Evolutionary conservation across 305 asterid genomes (phyloP).

Genomic region (Striga hermonthica): DNA sequence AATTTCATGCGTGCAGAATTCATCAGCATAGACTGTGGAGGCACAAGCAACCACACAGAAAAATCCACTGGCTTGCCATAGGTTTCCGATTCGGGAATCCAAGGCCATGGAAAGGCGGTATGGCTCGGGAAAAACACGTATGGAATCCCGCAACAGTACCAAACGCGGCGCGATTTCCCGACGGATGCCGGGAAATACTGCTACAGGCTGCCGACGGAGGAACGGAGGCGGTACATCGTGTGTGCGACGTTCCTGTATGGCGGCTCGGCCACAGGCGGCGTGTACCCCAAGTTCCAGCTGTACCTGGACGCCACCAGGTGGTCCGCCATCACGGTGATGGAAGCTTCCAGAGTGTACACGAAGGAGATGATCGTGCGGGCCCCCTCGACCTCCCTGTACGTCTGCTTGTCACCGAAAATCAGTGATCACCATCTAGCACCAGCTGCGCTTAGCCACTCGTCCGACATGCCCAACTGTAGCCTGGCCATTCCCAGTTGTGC

Average conservation of each 20-base stretch:
- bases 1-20: slow-evolving; percentile 55
- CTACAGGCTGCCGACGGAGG: slow-evolving; percentile 61
- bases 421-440: no score
- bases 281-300: slow-evolving; percentile 86
- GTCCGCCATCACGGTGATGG: slow-evolving; percentile 75
- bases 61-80: slow-evolving; percentile 61
- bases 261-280: slow-evolving; percentile 42
- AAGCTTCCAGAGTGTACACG: slow-evolving; percentile 60
- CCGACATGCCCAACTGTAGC: no score
- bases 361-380: slow-evolving; percentile 93
- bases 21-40: slow-evolving; percentile 91
- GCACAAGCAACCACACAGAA: slow-evolving; percentile 59
- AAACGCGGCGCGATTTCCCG: slow-evolving; percentile 70
- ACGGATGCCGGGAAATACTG: slow-evolving; percentile 71
- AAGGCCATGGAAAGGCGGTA: slow-evolving; percentile 50
- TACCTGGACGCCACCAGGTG: slow-evolving; percentile 84
- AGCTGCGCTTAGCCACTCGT: no score
- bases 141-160: slow-evolving; percentile 50
- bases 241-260: slow-evolving; percentile 89
- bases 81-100: slow-evolving; percentile 60
- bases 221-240: slow-evolving; percentile 72
- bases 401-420: no score
- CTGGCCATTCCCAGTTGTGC: no score
- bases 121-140: slow-evolving; percentile 35
- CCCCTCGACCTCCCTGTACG: slow-evolving; percentile 56